Conservation (phyloP, 1,139 yeast genomes). For the Schizosaccharomyces versatilis region DNA sequence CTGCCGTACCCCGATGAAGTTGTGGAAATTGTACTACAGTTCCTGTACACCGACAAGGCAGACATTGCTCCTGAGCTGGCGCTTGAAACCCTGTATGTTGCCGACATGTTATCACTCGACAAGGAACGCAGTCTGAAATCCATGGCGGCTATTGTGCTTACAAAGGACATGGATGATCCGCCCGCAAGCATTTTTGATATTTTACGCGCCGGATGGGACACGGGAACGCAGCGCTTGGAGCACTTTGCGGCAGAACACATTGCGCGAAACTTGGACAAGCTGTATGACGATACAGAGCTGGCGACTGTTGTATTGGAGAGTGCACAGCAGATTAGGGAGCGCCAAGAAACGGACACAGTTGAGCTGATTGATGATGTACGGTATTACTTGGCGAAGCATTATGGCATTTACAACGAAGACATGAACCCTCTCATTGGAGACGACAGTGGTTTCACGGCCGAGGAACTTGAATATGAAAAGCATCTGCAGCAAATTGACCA, state of each 20-base stretch:
- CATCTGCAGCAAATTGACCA: slow-evolving; percentile 13
- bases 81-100: slow-evolving; percentile 34
- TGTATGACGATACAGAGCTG: slow-evolving; percentile 22
- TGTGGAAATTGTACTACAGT: slow-evolving; percentile 34
- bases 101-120: slow-evolving; percentile 41
- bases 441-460: slow-evolving; percentile 11
- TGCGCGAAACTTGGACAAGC: slow-evolving; percentile 28
- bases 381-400: slow-evolving; percentile 35
- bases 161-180: slow-evolving; percentile 19
- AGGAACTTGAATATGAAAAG: slow-evolving; percentile 13
- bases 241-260: slow-evolving; percentile 37
- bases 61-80: slow-evolving; percentile 30
- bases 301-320: slow-evolving; percentile 25
- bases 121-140: slow-evolving; percentile 29
- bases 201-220: slow-evolving; percentile 44
- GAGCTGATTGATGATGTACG: slow-evolving; percentile 60
- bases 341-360: slow-evolving; percentile 60
- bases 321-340: slow-evolving; percentile 33
- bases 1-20: slow-evolving; percentile 23
- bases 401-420: slow-evolving; percentile 20
- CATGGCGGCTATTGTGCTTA: slow-evolving; percentile 39
- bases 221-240: slow-evolving; percentile 42
- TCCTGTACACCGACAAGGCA: slow-evolving; percentile 36
- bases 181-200: slow-evolving; percentile 26
- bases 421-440: slow-evolving; percentile 6